Conservation (phyloP, 2,329 filamentous ascomycete species). For the Trichoderma breve region DNA sequence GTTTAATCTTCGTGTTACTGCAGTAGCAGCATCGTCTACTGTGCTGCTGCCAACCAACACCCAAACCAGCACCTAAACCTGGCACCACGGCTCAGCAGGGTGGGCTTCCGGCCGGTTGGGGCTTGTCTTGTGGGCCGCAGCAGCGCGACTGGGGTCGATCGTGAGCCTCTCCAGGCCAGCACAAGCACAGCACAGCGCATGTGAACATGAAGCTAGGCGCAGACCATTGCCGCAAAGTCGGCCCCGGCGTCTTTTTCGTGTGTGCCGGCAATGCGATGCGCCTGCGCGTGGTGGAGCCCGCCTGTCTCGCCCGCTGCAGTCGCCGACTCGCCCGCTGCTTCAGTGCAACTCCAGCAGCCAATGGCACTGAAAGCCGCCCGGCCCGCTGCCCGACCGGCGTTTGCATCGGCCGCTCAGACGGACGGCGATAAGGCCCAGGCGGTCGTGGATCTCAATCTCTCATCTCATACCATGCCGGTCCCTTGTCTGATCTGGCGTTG, state of each 20-base stretch:
- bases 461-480: conserved; percentile 14
- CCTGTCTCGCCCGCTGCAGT: not conserved
- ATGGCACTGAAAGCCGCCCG: conserved; percentile 13
- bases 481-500: conserved; percentile 9
- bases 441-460: conserved; percentile 16
- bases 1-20: not conserved
- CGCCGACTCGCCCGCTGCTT: conserved; percentile 3
- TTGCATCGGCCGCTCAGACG: conserved; percentile 20
- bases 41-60: not conserved
- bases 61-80: not conserved
- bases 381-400: conserved; percentile 17
- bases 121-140: not conserved
- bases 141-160: not conserved
- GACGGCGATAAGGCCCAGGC: conserved; percentile 20
- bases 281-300: conserved; percentile 3
- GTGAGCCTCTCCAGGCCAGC: not conserved
- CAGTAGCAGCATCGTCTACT: not conserved
- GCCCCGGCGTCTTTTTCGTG: not conserved
- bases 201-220: not conserved
- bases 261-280: conserved; percentile 7
- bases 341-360: conserved; percentile 3
- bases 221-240: not conserved
- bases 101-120: conserved; percentile 9
- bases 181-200: not conserved
- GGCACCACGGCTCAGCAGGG: not conserved